phyloP scores from a whole-genome alignment of 1,284 basidiomycete genomes.

The Apiotrichum montevideense region DNA sequence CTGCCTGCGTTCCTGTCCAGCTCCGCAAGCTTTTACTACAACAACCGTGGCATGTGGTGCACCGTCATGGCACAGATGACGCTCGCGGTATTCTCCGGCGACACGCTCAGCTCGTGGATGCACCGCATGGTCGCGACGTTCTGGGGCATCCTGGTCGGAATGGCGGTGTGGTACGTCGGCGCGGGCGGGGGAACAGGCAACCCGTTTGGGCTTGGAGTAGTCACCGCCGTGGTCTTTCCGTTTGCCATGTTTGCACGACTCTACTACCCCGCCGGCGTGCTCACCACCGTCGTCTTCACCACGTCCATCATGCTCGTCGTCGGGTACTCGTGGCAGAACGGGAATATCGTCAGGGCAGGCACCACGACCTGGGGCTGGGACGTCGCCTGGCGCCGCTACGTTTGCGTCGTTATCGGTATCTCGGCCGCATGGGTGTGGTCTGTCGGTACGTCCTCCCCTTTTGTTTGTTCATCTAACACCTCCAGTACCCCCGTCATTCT shows the following conservation, averaged over 20 bases:
- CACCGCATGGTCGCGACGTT: constrained; percentile 63
- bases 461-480: constrained; percentile 5
- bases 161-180: constrained; percentile 58
- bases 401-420: constrained; percentile 43
- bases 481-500: constrained; percentile 46
- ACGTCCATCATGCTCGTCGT: constrained; percentile 65
- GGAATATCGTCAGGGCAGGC: constrained; percentile 35
- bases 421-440: constrained; percentile 42
- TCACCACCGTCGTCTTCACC: constrained; percentile 65
- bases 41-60: constrained; percentile 41
- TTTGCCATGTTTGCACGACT: constrained; percentile 54
- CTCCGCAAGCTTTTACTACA: constrained; percentile 41
- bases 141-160: constrained; percentile 61
- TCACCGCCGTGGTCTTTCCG: constrained; percentile 64
- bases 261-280: constrained; percentile 67
- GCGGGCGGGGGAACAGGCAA: constrained; percentile 61
- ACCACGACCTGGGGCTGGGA: constrained; percentile 47
- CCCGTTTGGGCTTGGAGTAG: constrained; percentile 63
- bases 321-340: constrained; percentile 54
- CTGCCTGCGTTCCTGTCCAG: constrained; percentile 36
- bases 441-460: constrained; percentile 19
- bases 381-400: constrained; percentile 49
- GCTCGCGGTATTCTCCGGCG: constrained; percentile 49
- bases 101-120: constrained; percentile 64
- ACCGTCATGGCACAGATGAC: constrained; percentile 32